A percentile compares a stretch with the other conserved stretches of the same genome.
These are phyloP conservation scores for Plasmodium yoelii DNA, from an alignment of 169 alveolate species.

Conservation along the genomic window DNA sequence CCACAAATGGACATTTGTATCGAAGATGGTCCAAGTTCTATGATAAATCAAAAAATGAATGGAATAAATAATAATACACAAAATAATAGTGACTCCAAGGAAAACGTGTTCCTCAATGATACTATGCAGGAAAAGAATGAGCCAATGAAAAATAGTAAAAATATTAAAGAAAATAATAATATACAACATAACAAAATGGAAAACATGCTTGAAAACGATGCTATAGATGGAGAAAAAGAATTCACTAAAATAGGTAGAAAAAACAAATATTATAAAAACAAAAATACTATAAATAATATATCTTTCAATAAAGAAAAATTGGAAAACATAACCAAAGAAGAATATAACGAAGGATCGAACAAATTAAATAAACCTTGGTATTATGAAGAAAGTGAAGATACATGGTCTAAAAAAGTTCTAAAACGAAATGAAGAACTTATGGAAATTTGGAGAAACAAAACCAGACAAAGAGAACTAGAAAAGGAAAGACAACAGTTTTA, in stretches of 20 bases:
- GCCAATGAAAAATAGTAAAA: not conserved
- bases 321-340: slow-evolving; percentile 7
- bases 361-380: slow-evolving; percentile 44
- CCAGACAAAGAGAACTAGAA: slow-evolving; percentile 68
- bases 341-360: slow-evolving; percentile 41
- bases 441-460: slow-evolving; percentile 81
- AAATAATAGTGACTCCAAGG: not conserved
- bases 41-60: not conserved
- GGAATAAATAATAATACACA: not conserved
- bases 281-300: slow-evolving; percentile 15
- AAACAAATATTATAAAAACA: slow-evolving; percentile 13
- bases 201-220: not conserved
- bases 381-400: slow-evolving; percentile 71
- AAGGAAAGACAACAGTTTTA: slow-evolving; percentile 72
- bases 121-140: not conserved
- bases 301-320: slow-evolving; percentile 1
- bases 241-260: slow-evolving; percentile 29
- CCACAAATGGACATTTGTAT: not conserved
- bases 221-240: not conserved
- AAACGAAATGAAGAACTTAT: slow-evolving; percentile 81
- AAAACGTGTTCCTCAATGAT: too few species aligned
- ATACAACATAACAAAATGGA: not conserved
- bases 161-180: not conserved
- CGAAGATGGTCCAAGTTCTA: not conserved
- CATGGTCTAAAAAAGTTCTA: slow-evolving; percentile 80